phyloP scores from a whole-genome alignment of 208 protist species.

The Crithidia thermophila region DNA sequence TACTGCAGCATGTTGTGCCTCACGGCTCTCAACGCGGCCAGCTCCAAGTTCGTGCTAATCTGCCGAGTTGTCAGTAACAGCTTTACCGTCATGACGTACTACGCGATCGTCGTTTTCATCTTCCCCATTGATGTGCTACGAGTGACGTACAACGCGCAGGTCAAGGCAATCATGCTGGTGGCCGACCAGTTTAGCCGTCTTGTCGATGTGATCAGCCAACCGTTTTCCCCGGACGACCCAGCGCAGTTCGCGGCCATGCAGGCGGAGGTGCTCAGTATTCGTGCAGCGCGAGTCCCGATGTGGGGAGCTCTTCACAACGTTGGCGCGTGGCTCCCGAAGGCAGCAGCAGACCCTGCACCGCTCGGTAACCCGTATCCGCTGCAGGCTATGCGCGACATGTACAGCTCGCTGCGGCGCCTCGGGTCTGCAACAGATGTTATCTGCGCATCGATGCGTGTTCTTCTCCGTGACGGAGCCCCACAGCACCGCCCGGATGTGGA shows the following conservation, averaged over 20 bases:
- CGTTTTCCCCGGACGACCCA: slow-evolving; percentile 17
- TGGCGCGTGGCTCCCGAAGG: slow-evolving; percentile 43
- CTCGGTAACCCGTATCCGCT: slow-evolving; percentile 53
- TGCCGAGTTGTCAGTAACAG: slow-evolving; percentile 49
- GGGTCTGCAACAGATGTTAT: slow-evolving; percentile 57
- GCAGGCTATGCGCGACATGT: slow-evolving; percentile 44
- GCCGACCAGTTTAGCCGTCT: slow-evolving; percentile 40
- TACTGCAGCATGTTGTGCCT: slow-evolving; percentile 52
- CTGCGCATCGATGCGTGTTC: slow-evolving; percentile 13
- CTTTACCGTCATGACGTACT: slow-evolving; percentile 70
- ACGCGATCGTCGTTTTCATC: slow-evolving; percentile 66
- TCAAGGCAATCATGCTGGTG: slow-evolving; percentile 32
- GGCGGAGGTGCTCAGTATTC: slow-evolving; percentile 8
- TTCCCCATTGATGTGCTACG: slow-evolving; percentile 62
- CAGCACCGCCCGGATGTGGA: background rate
- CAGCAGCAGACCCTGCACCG: slow-evolving; percentile 43
- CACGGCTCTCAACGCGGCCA: slow-evolving; percentile 32
- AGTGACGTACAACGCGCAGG: slow-evolving; percentile 39
- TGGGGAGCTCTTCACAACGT: slow-evolving; percentile 36
- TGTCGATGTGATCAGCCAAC: slow-evolving; percentile 36
- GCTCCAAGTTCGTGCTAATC: slow-evolving; percentile 28
- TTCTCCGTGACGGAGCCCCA: background rate
- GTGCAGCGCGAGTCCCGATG: slow-evolving; percentile 18
- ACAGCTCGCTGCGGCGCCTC: slow-evolving; percentile 58
- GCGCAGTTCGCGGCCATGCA: slow-evolving; percentile 16